Evolutionary conservation across 2,329 filamentous ascomycete species (phyloP).

Genomic region (Hypocrella siamensis): DNA sequence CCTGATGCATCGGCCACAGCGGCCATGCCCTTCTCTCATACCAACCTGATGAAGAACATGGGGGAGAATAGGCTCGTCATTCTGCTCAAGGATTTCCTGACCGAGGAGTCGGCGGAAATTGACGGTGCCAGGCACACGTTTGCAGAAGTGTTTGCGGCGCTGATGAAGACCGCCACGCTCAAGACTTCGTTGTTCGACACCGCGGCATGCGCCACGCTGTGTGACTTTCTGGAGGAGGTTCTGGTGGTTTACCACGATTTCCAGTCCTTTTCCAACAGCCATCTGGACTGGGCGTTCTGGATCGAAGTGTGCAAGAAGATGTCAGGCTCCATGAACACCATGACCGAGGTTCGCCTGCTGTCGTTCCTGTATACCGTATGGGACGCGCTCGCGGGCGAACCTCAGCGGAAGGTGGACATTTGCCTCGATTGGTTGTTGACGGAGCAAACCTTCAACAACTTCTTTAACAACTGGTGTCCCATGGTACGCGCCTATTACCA

Average conservation of each 20-base stretch:
- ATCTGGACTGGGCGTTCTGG: slow-evolving; percentile 76
- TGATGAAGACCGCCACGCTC: slow-evolving; percentile 60
- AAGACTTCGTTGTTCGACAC: slow-evolving; percentile 70
- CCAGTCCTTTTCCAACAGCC: slow-evolving; percentile 25
- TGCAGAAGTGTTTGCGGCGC: slow-evolving; percentile 55
- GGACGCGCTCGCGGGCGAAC: slow-evolving; percentile 53
- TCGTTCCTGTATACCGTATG: slow-evolving; percentile 71
- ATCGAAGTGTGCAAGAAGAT: slow-evolving; percentile 65
- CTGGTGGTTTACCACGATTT: slow-evolving; percentile 43
- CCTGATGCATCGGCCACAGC: slow-evolving; percentile 52
- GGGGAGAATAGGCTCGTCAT: slow-evolving; percentile 78
- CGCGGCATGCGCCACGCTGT: slow-evolving; percentile 74
- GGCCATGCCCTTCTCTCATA: slow-evolving; percentile 45
- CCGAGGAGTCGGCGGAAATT: slow-evolving; percentile 22
- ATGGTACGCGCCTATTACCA: slow-evolving; percentile 93
- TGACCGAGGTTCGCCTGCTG: slow-evolving; percentile 75
- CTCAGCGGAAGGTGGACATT: slow-evolving; percentile 50
- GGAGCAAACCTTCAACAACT: slow-evolving; percentile 58
- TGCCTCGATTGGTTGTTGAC: slow-evolving; percentile 64
- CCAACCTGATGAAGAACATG: slow-evolving; percentile 64
- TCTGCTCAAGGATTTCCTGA: slow-evolving; percentile 66
- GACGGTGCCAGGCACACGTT: slow-evolving; percentile 48
- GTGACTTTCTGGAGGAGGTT: slow-evolving; percentile 77
- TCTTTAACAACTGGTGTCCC: slow-evolving; percentile 89
- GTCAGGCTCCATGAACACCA: slow-evolving; percentile 69